These are phyloP conservation scores for Patellifolia procumbens DNA, from an alignment of 179 eudicot species.

Conservation along the genomic window DNA sequence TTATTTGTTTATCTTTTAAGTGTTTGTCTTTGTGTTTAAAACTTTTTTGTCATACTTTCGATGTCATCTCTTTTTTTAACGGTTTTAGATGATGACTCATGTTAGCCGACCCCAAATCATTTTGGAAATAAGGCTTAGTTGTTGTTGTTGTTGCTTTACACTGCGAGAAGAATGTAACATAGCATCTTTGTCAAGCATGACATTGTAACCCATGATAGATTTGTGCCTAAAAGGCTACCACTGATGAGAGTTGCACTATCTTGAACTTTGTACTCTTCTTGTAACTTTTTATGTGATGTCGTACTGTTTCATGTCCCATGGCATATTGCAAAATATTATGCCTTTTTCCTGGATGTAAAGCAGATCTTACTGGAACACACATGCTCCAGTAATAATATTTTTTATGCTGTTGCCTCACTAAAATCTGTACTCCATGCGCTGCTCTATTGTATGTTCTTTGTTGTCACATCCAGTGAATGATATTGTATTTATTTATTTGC, in stretches of 20 bases:
- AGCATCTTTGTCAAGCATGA: background rate
- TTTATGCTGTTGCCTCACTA: background rate
- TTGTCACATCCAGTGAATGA: background rate
- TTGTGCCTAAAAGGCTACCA: background rate
- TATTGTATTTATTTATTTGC: constrained; percentile 19
- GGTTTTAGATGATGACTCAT: too few relatives aligned
- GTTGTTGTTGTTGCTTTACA: too few relatives aligned
- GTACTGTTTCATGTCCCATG: background rate
- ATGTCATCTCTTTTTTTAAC: too few relatives aligned
- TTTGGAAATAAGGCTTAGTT: too few relatives aligned
- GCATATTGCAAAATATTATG: background rate
- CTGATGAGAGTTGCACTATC: background rate
- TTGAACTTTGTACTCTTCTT: background rate
- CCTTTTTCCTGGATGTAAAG: background rate
- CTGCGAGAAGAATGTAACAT: background rate
- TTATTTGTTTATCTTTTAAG: too few relatives aligned
- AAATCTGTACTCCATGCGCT: background rate
- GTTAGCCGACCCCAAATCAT: too few relatives aligned
- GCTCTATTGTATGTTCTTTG: background rate
- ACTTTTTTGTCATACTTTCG: too few relatives aligned
- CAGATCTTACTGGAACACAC: too few relatives aligned
- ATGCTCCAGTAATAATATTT: background rate
- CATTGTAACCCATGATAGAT: background rate
- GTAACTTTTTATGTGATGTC: background rate
- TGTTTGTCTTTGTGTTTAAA: too few relatives aligned